Evolutionary conservation across 176 grass and related monocot genomes (phyloP), one percentile per base, ranked within the genome.

Genomic region (Cocos nucifera): DNA sequence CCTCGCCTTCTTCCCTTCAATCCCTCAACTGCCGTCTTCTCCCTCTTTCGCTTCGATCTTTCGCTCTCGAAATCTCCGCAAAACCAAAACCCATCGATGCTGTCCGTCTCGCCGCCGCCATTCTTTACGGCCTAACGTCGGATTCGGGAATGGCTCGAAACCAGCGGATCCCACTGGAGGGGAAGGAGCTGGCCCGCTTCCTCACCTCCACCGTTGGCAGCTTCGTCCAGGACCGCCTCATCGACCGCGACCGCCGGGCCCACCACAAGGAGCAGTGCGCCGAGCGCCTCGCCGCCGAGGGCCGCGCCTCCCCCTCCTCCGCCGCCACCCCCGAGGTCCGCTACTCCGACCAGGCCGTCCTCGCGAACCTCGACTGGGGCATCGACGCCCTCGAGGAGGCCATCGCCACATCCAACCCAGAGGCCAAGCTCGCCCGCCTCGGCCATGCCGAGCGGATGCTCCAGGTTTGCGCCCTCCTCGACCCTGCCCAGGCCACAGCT

Each of bases 341-440:
- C 5, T 56, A 56, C 54, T 56, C 54, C 18, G 54, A 56, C 9
- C 54, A 56, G 21, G 54, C 54, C 19, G 54, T 56, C 54, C 54
- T 56, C 8, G 54, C 54, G 19, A 56, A 56, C 54, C 54, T 56
- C 54, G 54, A 56, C 21, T 56, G 54, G 53, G 54, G 54, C 17
- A 56, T 56, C 54, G 54, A 56, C 54, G 54, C 54, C 54, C 3
- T 56, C 54, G 54, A 56, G 54, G 54, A 56, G 21, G 54, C 54
- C 19, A 56, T 56, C 54, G 2, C 54, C 19, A 9, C 54, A 2
- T 18, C 6, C 54, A 18, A 56, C 19, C 54, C 54, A 4, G 54
- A 56, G 19, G 54, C 54, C 8, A 56, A 22, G 54, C 17, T 56
- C 19, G 19, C 54, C 7, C 54, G 54, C 54, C 54, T 56, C 54